Percentiles rank a stretch among this genome's conserved stretches.
Conservation (phyloP, 164 flowering plant species). For the Berberis thunbergii region DNA sequence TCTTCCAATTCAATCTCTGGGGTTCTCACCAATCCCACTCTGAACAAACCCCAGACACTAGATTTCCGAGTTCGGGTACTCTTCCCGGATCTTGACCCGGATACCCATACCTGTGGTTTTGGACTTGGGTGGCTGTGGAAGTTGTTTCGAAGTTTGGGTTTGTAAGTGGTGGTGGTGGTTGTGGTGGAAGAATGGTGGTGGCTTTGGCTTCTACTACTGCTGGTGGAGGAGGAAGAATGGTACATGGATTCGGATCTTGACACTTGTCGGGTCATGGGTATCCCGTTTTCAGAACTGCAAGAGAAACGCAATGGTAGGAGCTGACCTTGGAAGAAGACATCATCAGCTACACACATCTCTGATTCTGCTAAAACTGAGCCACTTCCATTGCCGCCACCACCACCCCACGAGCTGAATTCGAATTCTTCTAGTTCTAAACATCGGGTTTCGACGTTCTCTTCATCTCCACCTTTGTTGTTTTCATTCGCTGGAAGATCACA, state of each 20-base stretch:
- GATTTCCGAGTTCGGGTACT: constrained; percentile 15
- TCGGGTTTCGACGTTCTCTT: constrained; percentile 3
- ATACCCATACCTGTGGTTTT: constrained; percentile 35
- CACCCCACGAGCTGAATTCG: constrained; percentile 36
- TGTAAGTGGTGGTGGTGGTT: constrained; percentile 6
- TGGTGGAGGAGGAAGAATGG: constrained; percentile 16
- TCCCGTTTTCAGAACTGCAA: constrained; percentile 34
- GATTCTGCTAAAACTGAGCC: constrained; percentile 11
- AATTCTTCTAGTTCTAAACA: constrained; percentile 17
- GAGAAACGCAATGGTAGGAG: constrained; percentile 67
- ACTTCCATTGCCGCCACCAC: neutral
- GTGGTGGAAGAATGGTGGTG: constrained; percentile 19
- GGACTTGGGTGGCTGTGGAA: constrained; percentile 58
- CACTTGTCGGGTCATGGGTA: constrained; percentile 8
- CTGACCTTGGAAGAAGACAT: constrained; percentile 65
- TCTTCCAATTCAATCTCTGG: constrained; percentile 49
- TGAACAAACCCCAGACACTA: constrained; percentile 45
- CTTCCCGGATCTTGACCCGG: constrained; percentile 7
- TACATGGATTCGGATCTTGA: constrained; percentile 59
- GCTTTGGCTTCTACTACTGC: constrained; percentile 33
- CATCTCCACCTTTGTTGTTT: constrained; percentile 3
- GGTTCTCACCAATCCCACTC: constrained; percentile 44
- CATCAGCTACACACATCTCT: constrained; percentile 71
- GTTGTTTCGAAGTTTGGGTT: constrained; percentile 18
- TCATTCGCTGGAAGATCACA: constrained; percentile 39